Evolutionary conservation across 352 stramenopile genomes (phyloP).

Genomic region (Phytopythium cucurbitacearum): DNA sequence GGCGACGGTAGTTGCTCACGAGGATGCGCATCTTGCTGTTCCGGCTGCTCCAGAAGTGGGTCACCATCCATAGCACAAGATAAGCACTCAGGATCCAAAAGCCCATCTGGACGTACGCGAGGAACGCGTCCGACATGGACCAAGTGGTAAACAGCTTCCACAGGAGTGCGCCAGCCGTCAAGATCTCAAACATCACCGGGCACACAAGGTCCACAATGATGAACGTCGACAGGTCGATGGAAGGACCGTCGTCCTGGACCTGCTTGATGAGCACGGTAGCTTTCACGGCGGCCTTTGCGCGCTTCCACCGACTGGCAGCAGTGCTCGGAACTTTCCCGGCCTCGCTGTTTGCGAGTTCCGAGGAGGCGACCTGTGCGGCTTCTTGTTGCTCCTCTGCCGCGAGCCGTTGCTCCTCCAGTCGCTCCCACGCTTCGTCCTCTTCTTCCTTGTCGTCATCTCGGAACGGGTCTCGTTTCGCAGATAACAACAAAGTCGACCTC

Average conservation of each 20-base stretch:
- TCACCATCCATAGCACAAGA: conserved; percentile 60
- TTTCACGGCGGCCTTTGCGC: conserved; percentile 41
- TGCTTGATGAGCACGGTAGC: conserved; percentile 58
- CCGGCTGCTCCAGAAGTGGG: conserved; percentile 77
- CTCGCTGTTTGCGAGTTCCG: conserved; percentile 4
- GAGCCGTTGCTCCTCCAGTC: conserved; percentile 26
- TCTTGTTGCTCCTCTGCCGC: conserved; percentile 23
- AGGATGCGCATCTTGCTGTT: conserved; percentile 74
- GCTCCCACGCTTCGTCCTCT: conserved; percentile 40
- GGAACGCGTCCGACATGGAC: conserved; percentile 59
- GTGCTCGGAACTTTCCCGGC: conserved; percentile 8
- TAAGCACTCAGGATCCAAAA: conserved; percentile 62
- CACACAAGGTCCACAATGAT: conserved; percentile 72
- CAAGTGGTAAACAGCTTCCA: conserved; percentile 46
- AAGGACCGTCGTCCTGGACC: conserved; percentile 44
- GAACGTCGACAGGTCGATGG: conserved; percentile 73
- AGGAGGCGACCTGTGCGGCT: conserved; percentile 11
- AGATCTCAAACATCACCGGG: conserved; percentile 63
- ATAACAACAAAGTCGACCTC: conserved; percentile 27
- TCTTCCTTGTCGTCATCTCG: conserved; percentile 52
- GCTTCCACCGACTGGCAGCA: conserved; percentile 47
- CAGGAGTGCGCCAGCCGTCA: conserved; percentile 44
- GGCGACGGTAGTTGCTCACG: conserved; percentile 73
- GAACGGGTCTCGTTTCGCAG: conserved; percentile 52
- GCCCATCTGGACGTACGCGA: conserved; percentile 64